Percentiles rank a stretch among this genome's conserved stretches.
These are phyloP conservation scores for Coniochaeta pulveracea DNA, from an alignment of 2,329 filamentous ascomycete species.

Conservation along the genomic window DNA sequence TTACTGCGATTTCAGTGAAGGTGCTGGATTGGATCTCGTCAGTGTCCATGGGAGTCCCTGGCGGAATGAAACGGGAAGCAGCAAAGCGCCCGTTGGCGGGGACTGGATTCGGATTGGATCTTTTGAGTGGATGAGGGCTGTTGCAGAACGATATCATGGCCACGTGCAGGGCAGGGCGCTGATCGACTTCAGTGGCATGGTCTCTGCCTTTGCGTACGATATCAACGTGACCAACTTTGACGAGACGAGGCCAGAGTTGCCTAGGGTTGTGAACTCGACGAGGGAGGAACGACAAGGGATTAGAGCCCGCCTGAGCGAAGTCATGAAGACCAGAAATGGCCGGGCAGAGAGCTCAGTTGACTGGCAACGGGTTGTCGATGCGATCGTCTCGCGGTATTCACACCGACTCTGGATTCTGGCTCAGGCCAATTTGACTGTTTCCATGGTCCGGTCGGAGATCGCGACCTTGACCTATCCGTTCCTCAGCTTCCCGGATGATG, in stretches of 20 bases:
- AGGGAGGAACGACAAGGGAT: constrained; percentile 13
- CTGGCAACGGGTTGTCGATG: constrained; percentile 59
- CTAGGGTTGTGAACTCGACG: constrained; percentile 12
- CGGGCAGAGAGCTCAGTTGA: constrained; percentile 26
- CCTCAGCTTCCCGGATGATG: constrained; percentile 26
- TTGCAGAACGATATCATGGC: constrained; percentile 31
- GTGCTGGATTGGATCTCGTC: constrained; percentile 22
- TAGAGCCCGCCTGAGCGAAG: constrained; percentile 18
- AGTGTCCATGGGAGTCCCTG: constrained; percentile 10
- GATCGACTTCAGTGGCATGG: constrained; percentile 38
- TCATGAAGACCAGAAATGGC: constrained; percentile 14
- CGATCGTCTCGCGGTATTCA: constrained; percentile 52
- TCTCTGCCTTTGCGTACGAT: constrained; percentile 38
- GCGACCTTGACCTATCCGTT: constrained; percentile 27
- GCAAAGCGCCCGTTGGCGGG: constrained; percentile 8
- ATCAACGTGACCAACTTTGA: constrained; percentile 35
- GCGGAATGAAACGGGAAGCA: constrained; percentile 11
- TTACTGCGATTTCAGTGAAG: constrained; percentile 46
- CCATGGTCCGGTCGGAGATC: constrained; percentile 22
- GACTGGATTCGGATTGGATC: constrained; percentile 14
- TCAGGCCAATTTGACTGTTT: constrained; percentile 14
- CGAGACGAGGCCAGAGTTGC: constrained; percentile 13
- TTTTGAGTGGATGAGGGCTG: constrained; percentile 29
- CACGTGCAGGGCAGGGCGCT: constrained; percentile 27
- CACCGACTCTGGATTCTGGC: constrained; percentile 35